phyloP scores from a whole-genome alignment of 108 stramenopile genomes.

The Craspedostauros australis region DNA sequence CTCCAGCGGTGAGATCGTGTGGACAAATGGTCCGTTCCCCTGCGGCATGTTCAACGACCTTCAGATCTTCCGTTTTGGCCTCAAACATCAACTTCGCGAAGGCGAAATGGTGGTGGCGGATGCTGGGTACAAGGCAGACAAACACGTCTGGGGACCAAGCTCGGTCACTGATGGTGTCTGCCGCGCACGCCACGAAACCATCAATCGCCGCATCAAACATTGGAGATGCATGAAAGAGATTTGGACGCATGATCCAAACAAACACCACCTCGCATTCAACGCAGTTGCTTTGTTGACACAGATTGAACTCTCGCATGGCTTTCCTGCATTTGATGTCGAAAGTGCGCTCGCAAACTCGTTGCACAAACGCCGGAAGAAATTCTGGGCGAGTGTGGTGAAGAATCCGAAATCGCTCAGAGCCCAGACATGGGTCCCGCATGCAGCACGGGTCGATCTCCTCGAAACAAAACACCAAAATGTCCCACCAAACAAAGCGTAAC shows the following conservation, averaged over 20 bases:
- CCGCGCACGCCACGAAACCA: slow-evolving; percentile 21
- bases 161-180: neutral
- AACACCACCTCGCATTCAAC: neutral
- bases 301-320: too few species aligned
- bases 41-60: slow-evolving; percentile 15
- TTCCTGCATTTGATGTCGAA: too few species aligned
- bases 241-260: slow-evolving; percentile 9
- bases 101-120: slow-evolving; percentile 24
- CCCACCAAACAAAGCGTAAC: too few species aligned
- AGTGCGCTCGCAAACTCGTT: too few species aligned
- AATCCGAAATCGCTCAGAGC: too few species aligned
- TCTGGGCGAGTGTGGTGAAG: too few species aligned
- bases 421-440: too few species aligned
- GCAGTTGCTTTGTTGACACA: slow-evolving; percentile 6
- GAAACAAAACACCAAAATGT: too few species aligned
- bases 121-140: slow-evolving; percentile 15
- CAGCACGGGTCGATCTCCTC: too few species aligned
- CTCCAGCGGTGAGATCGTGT: slow-evolving; percentile 15
- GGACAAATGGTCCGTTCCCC: slow-evolving; percentile 27
- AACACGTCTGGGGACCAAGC: slow-evolving; percentile 1
- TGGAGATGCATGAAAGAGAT: slow-evolving; percentile 1
- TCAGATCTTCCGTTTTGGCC: slow-evolving; percentile 10
- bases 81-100: slow-evolving; percentile 6
- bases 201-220: slow-evolving; percentile 27
- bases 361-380: too few species aligned